A percentile compares a stretch with the other conserved stretches of the same genome.
Evolutionary conservation across 2,329 filamentous ascomycete species (phyloP).

Genomic region (Trichophyton rubrum): DNA sequence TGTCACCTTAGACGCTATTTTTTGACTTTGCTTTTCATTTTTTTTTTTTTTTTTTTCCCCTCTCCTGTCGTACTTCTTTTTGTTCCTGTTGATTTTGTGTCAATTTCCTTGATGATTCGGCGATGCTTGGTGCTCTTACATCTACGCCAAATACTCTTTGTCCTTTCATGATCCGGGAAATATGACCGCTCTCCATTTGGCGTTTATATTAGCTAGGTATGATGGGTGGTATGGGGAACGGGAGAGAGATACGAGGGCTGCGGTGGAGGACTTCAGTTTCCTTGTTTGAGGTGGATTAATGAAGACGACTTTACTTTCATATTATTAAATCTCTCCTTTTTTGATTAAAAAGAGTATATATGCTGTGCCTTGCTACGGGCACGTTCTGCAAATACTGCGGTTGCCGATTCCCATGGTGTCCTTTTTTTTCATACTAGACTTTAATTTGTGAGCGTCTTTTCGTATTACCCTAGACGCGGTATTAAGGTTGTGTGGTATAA

Average conservation of each 20-base stretch:
- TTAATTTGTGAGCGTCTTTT: no score
- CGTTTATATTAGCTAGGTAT: constrained; percentile 3
- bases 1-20: neutral
- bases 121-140: neutral
- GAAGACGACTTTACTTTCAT: constrained; percentile 1
- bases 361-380: no score
- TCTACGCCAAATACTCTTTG: neutral
- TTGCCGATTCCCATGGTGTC: no score
- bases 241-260: neutral
- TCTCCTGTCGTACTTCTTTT: neutral
- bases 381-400: no score
- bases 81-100: neutral
- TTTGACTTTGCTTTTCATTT: neutral
- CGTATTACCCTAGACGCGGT: no score
- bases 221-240: neutral
- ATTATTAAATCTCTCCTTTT: neutral
- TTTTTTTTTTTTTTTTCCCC: neutral
- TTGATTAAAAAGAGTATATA: neutral
- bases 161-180: constrained; percentile 1
- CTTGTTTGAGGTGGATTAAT: neutral
- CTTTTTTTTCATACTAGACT: no score
- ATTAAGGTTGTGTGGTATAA: no score
- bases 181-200: neutral
- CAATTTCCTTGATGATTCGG: neutral
- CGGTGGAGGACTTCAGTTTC: neutral